Evolutionary conservation across 345 rosid genomes (phyloP).

Genomic region (Lagerstroemia speciosa): DNA sequence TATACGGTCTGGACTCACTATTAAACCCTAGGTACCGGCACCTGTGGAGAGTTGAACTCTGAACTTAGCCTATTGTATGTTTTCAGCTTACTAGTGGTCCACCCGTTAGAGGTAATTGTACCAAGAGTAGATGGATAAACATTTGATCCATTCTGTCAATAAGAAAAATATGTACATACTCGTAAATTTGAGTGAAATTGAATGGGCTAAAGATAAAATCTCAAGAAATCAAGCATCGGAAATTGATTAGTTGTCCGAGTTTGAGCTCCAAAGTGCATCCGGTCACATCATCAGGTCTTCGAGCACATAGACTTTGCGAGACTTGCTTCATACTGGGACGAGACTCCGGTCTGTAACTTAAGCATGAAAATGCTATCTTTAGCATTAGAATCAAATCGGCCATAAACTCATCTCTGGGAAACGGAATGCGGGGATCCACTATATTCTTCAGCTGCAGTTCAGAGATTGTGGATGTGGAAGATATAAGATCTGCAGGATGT

Average conservation of each 20-base stretch:
- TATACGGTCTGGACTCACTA: too few relatives aligned
- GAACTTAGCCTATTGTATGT: too few relatives aligned
- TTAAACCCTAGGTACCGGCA: too few relatives aligned
- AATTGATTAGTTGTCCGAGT: not conserved
- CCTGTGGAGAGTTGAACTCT: too few relatives aligned
- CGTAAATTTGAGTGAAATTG: too few relatives aligned
- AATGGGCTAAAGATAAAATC: too few relatives aligned
- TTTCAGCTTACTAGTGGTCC: too few relatives aligned
- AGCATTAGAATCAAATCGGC: not conserved
- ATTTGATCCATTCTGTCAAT: too few relatives aligned
- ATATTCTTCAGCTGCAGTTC: not conserved
- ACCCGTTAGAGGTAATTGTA: too few relatives aligned
- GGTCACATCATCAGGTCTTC: not conserved
- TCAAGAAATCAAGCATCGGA: not conserved
- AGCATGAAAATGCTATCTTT: slow-evolving; percentile 6
- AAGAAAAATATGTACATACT: too few relatives aligned
- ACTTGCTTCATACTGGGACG: not conserved
- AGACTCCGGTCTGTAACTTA: not conserved
- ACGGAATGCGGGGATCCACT: not conserved
- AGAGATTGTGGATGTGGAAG: not conserved
- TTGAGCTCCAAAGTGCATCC: not conserved
- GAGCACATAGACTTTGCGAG: not conserved
- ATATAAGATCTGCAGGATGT: not conserved
- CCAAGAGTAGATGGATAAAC: too few relatives aligned
- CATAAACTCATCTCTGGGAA: not conserved